Base-by-base conservation (phyloP, 1,139 yeast species). In the Hansenula lynferdii region DNA sequence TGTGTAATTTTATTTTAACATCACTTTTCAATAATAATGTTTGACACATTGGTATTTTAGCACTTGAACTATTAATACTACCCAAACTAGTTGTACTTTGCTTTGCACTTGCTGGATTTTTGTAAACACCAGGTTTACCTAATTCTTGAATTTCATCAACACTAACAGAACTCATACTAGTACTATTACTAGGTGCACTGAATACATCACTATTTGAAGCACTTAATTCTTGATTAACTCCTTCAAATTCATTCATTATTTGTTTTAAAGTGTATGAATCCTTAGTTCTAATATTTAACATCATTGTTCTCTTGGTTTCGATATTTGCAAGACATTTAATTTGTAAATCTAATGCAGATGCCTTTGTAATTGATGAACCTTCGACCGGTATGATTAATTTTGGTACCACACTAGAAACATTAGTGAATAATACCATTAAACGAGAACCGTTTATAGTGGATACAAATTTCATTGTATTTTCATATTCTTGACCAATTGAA, bases 1-100 rank as follows among this genome's bases (percentile, higher is more conserved):
- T 47, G 32, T 55, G 59, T 17, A 55, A 21, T 41, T 49, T 51
- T 4, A 54, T 43, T 34, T 47, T 50, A 20, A 49, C 28, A 16
- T 50, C 38, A 21, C 38, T 40, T 28, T 44, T 44, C 39, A 55
- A 41, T 17, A 54, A 29, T 28, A 55, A 31, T 15, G 39, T 23
- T 19, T 28, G 32, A 11, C 30, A 28, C 10, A 19, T 38, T n/a
- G 34, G 34, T 3, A 29, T 11, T 3, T 27, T 35, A 14, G 38
- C 17, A 9, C 15, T 22, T 15, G 35, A 27, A 15, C 15, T 17
- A 11, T 9, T 9, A 3, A 19, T n/a, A 16, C 22, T 16, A 4
- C 23, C 23, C 14, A 28, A 19, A 28, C 31, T 33, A 9, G 36
- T 15, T 15, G n/a, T n/a, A n/a, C n/a, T n/a, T n/a, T n/a, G n/a